Percentiles rank a stretch among this genome's conserved stretches.
phyloP scores from a whole-genome alignment of 1,284 basidiomycete species.

The Naganishia sp. region DNA sequence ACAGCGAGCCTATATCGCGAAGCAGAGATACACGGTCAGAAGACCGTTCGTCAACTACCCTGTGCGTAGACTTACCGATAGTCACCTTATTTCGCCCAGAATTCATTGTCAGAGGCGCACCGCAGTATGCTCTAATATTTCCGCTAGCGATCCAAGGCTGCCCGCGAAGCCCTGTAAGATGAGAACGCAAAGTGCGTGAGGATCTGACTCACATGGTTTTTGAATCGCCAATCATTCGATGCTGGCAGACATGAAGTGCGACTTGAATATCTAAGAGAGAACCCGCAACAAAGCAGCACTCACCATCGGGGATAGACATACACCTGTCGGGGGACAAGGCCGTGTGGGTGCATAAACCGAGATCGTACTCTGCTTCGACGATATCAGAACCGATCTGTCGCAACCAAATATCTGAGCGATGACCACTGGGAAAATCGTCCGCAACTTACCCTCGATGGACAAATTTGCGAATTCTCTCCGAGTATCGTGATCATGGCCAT shows the following conservation, averaged over 20 bases:
- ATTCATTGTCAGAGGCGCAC: slow-evolving; percentile 39
- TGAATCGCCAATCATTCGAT: slow-evolving; percentile 41
- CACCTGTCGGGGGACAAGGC: slow-evolving; percentile 37
- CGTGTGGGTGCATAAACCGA: slow-evolving; percentile 43
- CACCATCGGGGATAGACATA: slow-evolving; percentile 37
- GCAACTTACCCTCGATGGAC: slow-evolving; percentile 8
- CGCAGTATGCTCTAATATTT: slow-evolving; percentile 38
- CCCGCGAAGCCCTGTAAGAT: slow-evolving; percentile 38
- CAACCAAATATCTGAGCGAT: slow-evolving; percentile 35
- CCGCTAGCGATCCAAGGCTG: slow-evolving; percentile 30
- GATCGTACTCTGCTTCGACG: slow-evolving; percentile 37
- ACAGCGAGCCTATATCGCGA: slow-evolving; percentile 33
- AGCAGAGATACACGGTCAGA: not conserved
- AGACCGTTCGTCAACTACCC: not conserved
- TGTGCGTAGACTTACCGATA: slow-evolving; percentile 34
- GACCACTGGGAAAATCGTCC: slow-evolving; percentile 2
- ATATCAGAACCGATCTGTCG: slow-evolving; percentile 38
- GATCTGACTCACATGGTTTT: slow-evolving; percentile 10
- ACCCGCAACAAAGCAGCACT: not conserved
- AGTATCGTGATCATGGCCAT: slow-evolving; percentile 44
- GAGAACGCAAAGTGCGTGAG: no score
- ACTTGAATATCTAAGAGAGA: not conserved
- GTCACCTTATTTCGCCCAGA: slow-evolving; percentile 36
- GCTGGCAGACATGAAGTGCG: not conserved
- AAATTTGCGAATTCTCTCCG: slow-evolving; percentile 38